Evolutionary conservation across 805 yeast genomes (phyloP), one percentile per base, ranked within the genome.

Genomic region (Kluyveromyces aestuarii): DNA sequence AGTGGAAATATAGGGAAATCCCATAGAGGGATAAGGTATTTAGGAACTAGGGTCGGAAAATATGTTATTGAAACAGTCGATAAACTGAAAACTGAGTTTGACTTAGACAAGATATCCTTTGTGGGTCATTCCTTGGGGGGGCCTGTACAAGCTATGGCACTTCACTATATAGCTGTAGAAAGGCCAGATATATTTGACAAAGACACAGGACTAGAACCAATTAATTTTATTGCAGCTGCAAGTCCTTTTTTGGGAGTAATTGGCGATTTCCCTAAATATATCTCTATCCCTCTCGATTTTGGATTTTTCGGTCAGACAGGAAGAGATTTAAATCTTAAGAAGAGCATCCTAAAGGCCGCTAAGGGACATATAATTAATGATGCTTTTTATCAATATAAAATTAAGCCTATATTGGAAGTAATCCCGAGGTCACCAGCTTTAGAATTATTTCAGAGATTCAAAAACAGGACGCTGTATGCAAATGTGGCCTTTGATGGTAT

Each of bases 111-210:
- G 56, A 79, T 91, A 5, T 91, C 98, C 2, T 90, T 93, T 58
- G 71, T 93, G 18, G 96, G 93, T 1, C 99, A 93, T 66, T 91
- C 98, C 0, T 70, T 93, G 25, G 99, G 99, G 16, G 99, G 99
- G 0, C 77, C 87, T 16, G 85, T 85, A 9, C 97, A 91, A 68
- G 80, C 95, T 0, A 91, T 86, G 73, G 95, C 98, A 1, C 72
- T 93, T 39, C 93, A 91, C 2, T 84, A 88, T 61, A 75, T 93
- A 6, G 48, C 73, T 13, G 62, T 69, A 8, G 62, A 77, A 50
- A 73, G 81, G 51, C 95, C 96, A 0, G 75, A 79, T 57, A 80
- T 89, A 55, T 89, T 91, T 60, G 63, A 76, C 14, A 50, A 52
- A 14, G 44, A 44, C 7, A 57, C 57, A 16, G 66, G 68, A 13